Evolutionary conservation across 1,284 basidiomycete species (phyloP).

Genomic region (Ustilago nuda): DNA sequence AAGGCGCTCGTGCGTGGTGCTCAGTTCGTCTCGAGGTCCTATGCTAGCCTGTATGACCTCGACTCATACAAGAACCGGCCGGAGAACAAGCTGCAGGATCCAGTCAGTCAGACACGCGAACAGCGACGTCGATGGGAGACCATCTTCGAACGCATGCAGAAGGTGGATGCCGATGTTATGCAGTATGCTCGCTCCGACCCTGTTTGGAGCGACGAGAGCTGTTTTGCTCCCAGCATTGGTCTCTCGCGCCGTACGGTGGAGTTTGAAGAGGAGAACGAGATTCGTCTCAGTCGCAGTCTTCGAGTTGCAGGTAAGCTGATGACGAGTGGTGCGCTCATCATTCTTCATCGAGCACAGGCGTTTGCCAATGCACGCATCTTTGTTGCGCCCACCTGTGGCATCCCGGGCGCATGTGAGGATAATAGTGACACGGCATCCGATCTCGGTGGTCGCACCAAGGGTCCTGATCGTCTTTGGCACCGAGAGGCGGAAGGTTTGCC

Average conservation of each 20-base stretch:
- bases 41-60: conserved; percentile 55
- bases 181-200: conserved; percentile 55
- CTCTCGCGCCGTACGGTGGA: conserved; percentile 34
- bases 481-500: conserved; percentile 33
- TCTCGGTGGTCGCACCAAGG: conserved; percentile 15
- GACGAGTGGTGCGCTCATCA: conserved; percentile 60
- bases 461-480: conserved; percentile 44
- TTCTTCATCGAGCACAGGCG: conserved; percentile 59
- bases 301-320: conserved; percentile 59
- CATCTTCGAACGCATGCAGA: conserved; percentile 59
- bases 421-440: conserved; percentile 45
- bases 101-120: conserved; percentile 30
- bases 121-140: conserved; percentile 38
- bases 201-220: conserved; percentile 50
- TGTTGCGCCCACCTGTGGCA: conserved; percentile 57
- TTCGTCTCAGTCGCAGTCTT: conserved; percentile 47
- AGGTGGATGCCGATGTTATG: conserved; percentile 58
- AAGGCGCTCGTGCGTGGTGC: conserved; percentile 58
- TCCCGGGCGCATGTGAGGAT: conserved; percentile 54
- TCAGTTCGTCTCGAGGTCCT: conserved; percentile 57
- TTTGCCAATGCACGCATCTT: conserved; percentile 63
- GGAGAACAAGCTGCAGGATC: conserved; percentile 34
- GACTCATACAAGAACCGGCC: conserved; percentile 50
- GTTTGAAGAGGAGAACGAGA: conserved; percentile 54
- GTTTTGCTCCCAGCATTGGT: conserved; percentile 41